Evolutionary conservation across 2,329 filamentous ascomycete genomes (phyloP).

Genomic region (Sarocladiaceae sp.): DNA sequence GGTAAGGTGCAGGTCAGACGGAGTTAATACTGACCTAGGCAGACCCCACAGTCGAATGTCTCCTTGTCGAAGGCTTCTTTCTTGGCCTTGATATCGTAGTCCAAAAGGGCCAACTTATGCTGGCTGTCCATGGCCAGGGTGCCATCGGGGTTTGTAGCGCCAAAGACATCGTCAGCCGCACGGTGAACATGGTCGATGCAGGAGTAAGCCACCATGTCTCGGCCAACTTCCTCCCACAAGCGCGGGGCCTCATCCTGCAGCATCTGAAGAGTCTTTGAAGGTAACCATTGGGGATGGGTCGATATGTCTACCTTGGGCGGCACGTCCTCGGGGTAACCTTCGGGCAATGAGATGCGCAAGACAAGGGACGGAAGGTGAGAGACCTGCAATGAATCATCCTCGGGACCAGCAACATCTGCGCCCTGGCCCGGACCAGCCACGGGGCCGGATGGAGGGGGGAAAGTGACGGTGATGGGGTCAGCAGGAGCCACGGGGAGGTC

Average conservation of each 20-base stretch:
- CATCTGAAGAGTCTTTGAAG: constrained; percentile 35
- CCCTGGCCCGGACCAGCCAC: constrained; percentile 12
- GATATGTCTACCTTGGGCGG: constrained; percentile 47
- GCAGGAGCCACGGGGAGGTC: constrained; percentile 51
- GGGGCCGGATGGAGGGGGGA: constrained; percentile 34
- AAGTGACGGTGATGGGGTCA: constrained; percentile 49
- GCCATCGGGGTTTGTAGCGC: constrained; percentile 41
- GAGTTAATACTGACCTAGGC: constrained; percentile 60
- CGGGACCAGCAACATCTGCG: neutral
- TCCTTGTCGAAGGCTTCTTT: constrained; percentile 71
- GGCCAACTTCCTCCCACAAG: constrained; percentile 58
- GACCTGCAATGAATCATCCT: constrained; percentile 41
- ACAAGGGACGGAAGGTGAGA: constrained; percentile 52
- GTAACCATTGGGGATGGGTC: constrained; percentile 53
- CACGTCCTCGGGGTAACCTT: constrained; percentile 48
- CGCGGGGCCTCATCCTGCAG: constrained; percentile 44
- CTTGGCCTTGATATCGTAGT: constrained; percentile 71
- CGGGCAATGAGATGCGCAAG: constrained; percentile 47
- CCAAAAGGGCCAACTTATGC: constrained; percentile 65
- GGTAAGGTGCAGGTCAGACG: too few species aligned
- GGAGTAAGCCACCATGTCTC: constrained; percentile 51
- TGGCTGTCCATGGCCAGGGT: constrained; percentile 46
- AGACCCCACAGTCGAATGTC: constrained; percentile 84
- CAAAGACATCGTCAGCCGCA: constrained; percentile 54
- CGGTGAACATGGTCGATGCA: constrained; percentile 60